A percentile compares a stretch with the other conserved stretches of the same genome.
Conservation (phyloP, 108 stramenopile species). For the Conticribra weissflogii region DNA sequence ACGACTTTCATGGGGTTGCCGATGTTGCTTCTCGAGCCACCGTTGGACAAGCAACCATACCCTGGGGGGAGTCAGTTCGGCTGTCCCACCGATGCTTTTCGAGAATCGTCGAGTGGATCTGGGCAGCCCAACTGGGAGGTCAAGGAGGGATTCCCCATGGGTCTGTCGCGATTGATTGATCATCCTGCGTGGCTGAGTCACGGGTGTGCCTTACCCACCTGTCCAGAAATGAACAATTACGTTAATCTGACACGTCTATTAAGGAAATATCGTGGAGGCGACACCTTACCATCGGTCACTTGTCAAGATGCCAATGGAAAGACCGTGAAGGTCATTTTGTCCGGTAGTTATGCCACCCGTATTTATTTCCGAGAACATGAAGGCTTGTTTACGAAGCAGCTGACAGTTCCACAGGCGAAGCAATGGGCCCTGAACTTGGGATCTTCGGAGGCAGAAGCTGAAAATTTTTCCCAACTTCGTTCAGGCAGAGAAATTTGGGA, state of each 20-base stretch:
- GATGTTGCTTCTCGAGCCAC: constrained; percentile 32
- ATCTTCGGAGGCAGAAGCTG: constrained; percentile 8
- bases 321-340: neutral
- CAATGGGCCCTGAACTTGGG: constrained; percentile 30
- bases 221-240: constrained; percentile 20
- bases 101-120: neutral
- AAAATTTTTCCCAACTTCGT: constrained; percentile 4
- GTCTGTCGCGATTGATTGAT: constrained; percentile 36
- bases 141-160: constrained; percentile 16
- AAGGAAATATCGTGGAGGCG: neutral
- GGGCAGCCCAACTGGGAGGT: neutral
- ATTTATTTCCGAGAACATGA: neutral
- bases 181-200: constrained; percentile 35
- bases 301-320: constrained; percentile 14
- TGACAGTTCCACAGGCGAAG: neutral
- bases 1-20: constrained; percentile 29
- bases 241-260: constrained; percentile 14
- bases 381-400: neutral
- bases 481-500: constrained; percentile 5
- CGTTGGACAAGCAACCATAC: constrained; percentile 4
- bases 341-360: neutral
- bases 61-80: constrained; percentile 45
- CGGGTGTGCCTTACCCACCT: constrained; percentile 39
- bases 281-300: constrained; percentile 1
- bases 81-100: constrained; percentile 29